These are phyloP conservation scores for Achlya hypogyna DNA, from an alignment of 352 stramenopile species.

Conservation along the genomic window DNA sequence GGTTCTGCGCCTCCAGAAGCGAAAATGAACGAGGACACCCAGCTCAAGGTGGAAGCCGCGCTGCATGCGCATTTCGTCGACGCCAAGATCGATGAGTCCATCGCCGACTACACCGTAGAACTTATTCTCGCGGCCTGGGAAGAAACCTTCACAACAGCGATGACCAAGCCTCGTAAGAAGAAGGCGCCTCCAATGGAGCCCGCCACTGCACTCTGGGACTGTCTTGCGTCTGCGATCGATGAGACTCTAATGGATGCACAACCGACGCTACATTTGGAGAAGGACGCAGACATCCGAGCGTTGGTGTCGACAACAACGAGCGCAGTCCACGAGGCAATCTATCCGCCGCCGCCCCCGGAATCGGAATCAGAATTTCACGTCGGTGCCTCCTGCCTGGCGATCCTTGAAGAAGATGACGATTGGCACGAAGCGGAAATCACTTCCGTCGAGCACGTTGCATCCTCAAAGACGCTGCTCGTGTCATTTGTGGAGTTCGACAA, in stretches of 20 bases:
- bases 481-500: slow-evolving; percentile 79
- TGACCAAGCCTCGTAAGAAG: not conserved
- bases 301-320: not conserved
- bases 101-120: slow-evolving; percentile 54
- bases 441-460: slow-evolving; percentile 28
- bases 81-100: slow-evolving; percentile 22
- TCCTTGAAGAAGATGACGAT: slow-evolving; percentile 56
- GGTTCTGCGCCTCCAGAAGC: too few species aligned
- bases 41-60: not conserved
- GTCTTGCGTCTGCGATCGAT: not conserved
- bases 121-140: not conserved
- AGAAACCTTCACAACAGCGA: not conserved
- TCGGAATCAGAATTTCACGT: not conserved
- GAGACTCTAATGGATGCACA: slow-evolving; percentile 7
- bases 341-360: not conserved
- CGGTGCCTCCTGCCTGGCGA: slow-evolving; percentile 35
- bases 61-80: not conserved
- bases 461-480: slow-evolving; percentile 35
- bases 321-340: not conserved
- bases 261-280: not conserved
- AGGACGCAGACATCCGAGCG: not conserved
- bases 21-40: not conserved
- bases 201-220: not conserved
- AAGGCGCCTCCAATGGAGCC: not conserved
- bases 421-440: slow-evolving; percentile 63